A percentile compares a stretch with the other conserved stretches of the same genome.
Conservation (phyloP, 2,329 filamentous ascomycete species). For the Epichloe elymi region DNA sequence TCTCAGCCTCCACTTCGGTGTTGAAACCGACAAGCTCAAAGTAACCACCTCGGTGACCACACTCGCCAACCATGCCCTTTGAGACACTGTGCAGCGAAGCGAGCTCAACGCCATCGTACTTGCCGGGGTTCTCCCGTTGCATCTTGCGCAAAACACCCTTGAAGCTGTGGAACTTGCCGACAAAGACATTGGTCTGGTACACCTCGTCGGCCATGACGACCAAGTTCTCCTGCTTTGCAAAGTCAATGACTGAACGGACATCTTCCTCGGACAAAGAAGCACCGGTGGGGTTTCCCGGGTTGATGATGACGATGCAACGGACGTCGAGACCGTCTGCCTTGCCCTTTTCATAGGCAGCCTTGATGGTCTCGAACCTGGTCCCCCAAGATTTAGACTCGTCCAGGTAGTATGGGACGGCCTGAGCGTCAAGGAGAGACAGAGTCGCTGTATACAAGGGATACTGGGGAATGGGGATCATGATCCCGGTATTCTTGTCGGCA, state of each 20-base stretch:
- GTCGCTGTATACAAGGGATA: slow-evolving; percentile 97
- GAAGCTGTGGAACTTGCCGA: slow-evolving; percentile 90
- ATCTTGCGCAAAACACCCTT: slow-evolving; percentile 75
- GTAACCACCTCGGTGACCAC: slow-evolving; percentile 92
- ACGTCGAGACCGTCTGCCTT: slow-evolving; percentile 69
- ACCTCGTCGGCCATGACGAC: slow-evolving; percentile 94
- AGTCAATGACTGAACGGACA: slow-evolving; percentile 72
- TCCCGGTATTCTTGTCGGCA: slow-evolving; percentile 59
- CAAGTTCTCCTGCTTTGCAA: slow-evolving; percentile 72
- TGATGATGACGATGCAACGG: slow-evolving; percentile 90
- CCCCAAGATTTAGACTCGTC: slow-evolving; percentile 81
- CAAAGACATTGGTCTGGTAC: slow-evolving; percentile 97
- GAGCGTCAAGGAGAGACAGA: slow-evolving; percentile 70
- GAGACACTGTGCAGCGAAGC: slow-evolving; percentile 86
- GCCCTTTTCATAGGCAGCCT: slow-evolving; percentile 59
- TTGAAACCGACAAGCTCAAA: slow-evolving; percentile 93
- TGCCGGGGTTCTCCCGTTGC: slow-evolving; percentile 59
- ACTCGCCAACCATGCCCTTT: slow-evolving; percentile 99
- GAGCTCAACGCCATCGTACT: slow-evolving; percentile 77
- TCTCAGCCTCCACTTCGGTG: slow-evolving; percentile 70
- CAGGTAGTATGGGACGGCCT: slow-evolving; percentile 84
- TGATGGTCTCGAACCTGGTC: slow-evolving; percentile 71
- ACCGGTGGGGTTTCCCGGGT: slow-evolving; percentile 94
- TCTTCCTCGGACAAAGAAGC: slow-evolving; percentile 69
- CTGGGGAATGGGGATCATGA: slow-evolving; percentile 91